These are phyloP conservation scores for Primulina tabacum DNA, from an alignment of 257 asterid species.

Conservation along the genomic window DNA sequence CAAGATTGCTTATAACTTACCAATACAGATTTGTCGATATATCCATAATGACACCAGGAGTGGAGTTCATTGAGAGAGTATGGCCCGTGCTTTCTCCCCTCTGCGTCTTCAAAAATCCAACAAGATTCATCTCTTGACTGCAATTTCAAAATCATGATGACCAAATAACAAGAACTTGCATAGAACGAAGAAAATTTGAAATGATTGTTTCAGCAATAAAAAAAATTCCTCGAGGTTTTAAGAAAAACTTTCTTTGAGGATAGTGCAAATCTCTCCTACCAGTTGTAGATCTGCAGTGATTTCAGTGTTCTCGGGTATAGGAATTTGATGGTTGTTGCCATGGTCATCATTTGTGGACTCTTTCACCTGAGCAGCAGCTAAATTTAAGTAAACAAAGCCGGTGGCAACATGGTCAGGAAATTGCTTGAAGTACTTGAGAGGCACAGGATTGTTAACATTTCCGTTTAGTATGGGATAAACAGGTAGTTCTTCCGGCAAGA, in stretches of 20 bases:
- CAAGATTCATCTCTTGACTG: conserved; percentile 69
- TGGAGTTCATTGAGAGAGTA: conserved; percentile 67
- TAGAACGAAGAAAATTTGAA: neutral
- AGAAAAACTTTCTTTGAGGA: neutral
- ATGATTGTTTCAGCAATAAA: neutral
- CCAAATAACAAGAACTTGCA: conserved; percentile 2
- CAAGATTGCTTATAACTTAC: conserved; percentile 37
- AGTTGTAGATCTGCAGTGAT: conserved; percentile 22
- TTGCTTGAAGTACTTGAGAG: conserved; percentile 66
- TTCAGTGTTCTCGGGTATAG: conserved; percentile 21
- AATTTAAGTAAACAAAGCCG: conserved; percentile 62
- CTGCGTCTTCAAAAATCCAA: conserved; percentile 77
- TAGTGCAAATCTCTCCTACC: conserved; percentile 31
- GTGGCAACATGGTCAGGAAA: conserved; percentile 79
- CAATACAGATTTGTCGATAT: conserved; percentile 49
- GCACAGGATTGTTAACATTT: conserved; percentile 56
- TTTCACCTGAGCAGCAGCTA: conserved; percentile 25
- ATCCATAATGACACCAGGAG: conserved; percentile 77
- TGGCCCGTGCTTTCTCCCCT: conserved; percentile 82
- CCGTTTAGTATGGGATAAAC: conserved; percentile 78
- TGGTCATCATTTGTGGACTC: conserved; percentile 26
- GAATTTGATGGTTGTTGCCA: conserved; percentile 24
- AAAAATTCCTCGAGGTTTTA: neutral
- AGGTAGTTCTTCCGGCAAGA: conserved; percentile 70
- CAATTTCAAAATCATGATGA: conserved; percentile 17